Conservation (phyloP, 805 yeast species). For the Debaryomyces prosopidis region DNA sequence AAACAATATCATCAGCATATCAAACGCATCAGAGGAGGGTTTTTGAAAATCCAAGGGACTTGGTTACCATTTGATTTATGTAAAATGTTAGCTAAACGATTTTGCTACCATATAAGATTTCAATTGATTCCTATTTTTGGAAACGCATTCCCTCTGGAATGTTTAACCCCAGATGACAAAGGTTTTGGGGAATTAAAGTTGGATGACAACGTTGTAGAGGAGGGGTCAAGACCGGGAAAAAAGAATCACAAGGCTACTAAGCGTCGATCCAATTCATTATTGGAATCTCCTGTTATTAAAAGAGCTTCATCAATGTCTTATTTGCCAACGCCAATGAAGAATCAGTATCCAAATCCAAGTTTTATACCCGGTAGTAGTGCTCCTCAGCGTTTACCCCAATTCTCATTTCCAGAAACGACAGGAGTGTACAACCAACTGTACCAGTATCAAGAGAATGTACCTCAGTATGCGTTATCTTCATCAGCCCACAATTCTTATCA, state of each 20-base stretch:
- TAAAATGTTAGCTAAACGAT: slow-evolving; percentile 62
- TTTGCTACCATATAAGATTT: slow-evolving; percentile 76
- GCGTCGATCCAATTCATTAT: neutral
- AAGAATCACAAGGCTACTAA: neutral
- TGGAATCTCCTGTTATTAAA: neutral
- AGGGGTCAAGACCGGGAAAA: neutral
- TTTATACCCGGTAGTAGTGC: neutral
- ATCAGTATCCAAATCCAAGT: neutral
- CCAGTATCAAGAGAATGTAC: neutral
- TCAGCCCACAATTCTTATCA: neutral
- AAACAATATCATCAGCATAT: slow-evolving; percentile 57
- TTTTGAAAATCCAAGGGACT: slow-evolving; percentile 88
- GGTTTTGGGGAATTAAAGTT: slow-evolving; percentile 66
- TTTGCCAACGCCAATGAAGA: neutral
- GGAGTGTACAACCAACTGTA: neutral
- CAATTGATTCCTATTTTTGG: slow-evolving; percentile 84
- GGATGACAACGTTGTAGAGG: slow-evolving; percentile 15
- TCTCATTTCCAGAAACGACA: neutral
- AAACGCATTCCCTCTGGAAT: slow-evolving; percentile 57
- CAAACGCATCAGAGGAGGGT: slow-evolving; percentile 86
- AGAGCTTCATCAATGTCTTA: neutral
- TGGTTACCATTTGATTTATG: slow-evolving; percentile 83
- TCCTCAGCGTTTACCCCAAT: neutral
- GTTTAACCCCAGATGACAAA: slow-evolving; percentile 57
- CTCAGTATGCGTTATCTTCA: neutral